Evolutionary conservation across 306 rosid species (phyloP), one percentile per base, ranked within the genome.

Genomic region (Lagenaria siceraria): DNA sequence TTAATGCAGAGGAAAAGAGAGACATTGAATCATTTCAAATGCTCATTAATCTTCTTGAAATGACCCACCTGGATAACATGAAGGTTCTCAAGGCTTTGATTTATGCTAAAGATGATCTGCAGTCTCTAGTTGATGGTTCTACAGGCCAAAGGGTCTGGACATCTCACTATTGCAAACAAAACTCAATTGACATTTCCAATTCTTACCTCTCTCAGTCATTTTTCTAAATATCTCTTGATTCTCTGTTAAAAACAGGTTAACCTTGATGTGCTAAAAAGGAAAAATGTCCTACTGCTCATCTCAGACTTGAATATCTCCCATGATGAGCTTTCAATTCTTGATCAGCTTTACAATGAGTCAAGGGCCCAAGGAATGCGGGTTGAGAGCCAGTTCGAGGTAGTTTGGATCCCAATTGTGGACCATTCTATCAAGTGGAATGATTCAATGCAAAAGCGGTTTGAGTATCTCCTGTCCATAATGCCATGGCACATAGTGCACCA

Each of bases 201-300:
- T 31, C 56, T 55, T 5, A 4, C 15, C 21, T 43, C 55, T 15
- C 46, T 15, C 5, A 2, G 8, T 25, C 18, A 36, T 36, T 48
- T 53, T 60, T 42, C 14, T 48, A 61, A 61, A n/a, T 13, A 49
- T 24, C 19, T 7, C 40, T n/a, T 52, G 29, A 15, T 33, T 51
- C 21, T 25, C 33, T 85, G 65, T 68, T 69, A 75, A 85, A 61
- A 86, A 75, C 90, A 92, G 96, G 93, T 75, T 25, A 77, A 74
- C 80, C 78, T 92, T 4, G 97, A 92, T 7, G 82, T 84, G 24
- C 79, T 89, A 48, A 89, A 91, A 81, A 87, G 87, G 88, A 89
- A 84, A 84, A 82, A 85, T 62, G 93, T 92, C 68, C 38, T 89
- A 24, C 82, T 92, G 71, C 89, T 87, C 25, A 83, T 92, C 52